Conservation (phyloP, 2,329 filamentous ascomycete genomes). For the Kalmusia sp. region DNA sequence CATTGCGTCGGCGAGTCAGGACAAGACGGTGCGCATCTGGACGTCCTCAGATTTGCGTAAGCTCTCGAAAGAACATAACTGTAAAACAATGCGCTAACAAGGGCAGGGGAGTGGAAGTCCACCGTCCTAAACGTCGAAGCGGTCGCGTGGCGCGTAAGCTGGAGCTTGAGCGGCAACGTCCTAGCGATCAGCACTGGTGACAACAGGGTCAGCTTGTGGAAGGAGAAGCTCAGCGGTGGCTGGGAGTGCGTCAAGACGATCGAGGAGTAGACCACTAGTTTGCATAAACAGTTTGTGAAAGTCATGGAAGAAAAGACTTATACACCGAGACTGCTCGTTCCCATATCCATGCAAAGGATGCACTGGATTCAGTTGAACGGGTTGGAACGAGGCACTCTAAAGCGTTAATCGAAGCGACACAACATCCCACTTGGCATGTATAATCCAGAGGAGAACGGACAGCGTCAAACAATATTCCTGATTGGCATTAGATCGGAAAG, state of each 20-base stretch:
- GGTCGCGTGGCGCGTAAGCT: conserved; percentile 94
- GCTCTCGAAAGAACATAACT: conserved; percentile 14
- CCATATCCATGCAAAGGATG: too few species aligned
- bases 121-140: conserved; percentile 88
- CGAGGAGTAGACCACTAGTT: conserved; percentile 82
- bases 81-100: conserved; percentile 53
- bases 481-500: too few species aligned
- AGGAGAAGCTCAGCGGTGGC: conserved; percentile 94
- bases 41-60: conserved; percentile 60
- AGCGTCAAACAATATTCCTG: too few species aligned
- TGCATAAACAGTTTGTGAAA: too few species aligned
- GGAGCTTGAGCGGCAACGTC: conserved; percentile 96
- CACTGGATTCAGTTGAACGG: too few species aligned
- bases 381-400: too few species aligned
- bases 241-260: conserved; percentile 98
- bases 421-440: too few species aligned
- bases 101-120: conserved; percentile 75
- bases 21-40: conserved; percentile 98
- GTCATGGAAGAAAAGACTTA: too few species aligned
- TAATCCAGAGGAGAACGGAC: too few species aligned
- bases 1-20: conserved; percentile 93
- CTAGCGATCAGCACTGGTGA: conserved; percentile 91
- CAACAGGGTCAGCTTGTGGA: conserved; percentile 98
- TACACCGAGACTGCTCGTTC: too few species aligned
- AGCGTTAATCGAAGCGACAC: too few species aligned